Base-by-base conservation (phyloP, 2,329 filamentous ascomycete genomes). In the Monilinia fructicola region DNA sequence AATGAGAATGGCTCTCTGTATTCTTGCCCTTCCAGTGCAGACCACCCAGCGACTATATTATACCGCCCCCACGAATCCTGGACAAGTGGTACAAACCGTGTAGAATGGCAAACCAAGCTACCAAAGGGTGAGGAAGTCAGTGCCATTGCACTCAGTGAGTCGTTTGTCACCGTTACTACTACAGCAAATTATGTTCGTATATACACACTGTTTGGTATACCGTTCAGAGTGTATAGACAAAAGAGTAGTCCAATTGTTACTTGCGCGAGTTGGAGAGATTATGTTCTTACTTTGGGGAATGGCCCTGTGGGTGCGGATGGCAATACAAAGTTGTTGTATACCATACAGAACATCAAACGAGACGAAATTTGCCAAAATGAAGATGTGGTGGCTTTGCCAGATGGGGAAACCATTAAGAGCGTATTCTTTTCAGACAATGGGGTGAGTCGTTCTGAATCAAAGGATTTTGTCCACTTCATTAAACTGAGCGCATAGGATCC, bases 21-120 rank as follows among this genome's bases (percentile, higher is more conserved):
- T 76, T 90, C 93, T 0, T 94, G 91, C 68, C 90, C 89, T 28
- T 87, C 92, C 1, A 83, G 82, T 11, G 84, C 87, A 42, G 82
- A 88, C 67, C 73, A 77, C 12, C 88, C 91, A 2, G 91, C 94
- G 4, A 89, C 88, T 42, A 87, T 99, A n/a, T 97, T 97, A 78
- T 99, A 98, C 78, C 87, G 95, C 9, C 95, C 96, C 0, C 95
- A 99, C 76, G 94, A 99, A 79, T 96, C 92, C 0, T 99, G 95
- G 95, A 65, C 64, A 1, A 85, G 91, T 58, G 85, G 95, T 60
- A 97, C 93, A 2, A 85, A 91, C 60, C 85, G 95, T 62, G 86
- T 87, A 26, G 95, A 99, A 78, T 98, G 94, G 93, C 88, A 92
- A 60, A 97, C 90, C 0, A 84, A 90, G 70, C 79, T 99, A n/a